Evolutionary conservation across 345 rosid genomes (phyloP).

Genomic region (Melaleuca alternifolia): DNA sequence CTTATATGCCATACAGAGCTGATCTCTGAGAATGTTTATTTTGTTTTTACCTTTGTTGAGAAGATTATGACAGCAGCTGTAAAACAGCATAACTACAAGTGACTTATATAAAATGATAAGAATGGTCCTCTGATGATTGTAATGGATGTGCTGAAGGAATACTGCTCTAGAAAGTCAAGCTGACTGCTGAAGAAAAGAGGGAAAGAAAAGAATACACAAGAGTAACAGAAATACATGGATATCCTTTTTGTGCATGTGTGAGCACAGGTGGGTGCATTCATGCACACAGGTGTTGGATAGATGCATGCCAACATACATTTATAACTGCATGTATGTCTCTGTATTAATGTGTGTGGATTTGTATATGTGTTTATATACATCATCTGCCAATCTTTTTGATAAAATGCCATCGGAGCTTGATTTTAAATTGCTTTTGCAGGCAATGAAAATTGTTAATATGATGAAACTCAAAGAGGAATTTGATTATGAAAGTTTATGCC

Average conservation of each 20-base stretch:
- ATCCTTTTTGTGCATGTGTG: neutral
- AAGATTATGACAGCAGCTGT: neutral
- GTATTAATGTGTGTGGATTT: neutral
- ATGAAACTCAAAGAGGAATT: conserved; percentile 90
- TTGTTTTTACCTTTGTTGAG: neutral
- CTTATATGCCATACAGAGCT: neutral
- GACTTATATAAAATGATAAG: neutral
- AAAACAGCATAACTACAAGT: neutral
- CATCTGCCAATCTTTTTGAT: neutral
- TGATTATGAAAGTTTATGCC: conserved; percentile 85
- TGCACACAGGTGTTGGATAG: neutral
- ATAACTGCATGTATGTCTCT: neutral
- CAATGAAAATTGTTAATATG: conserved; percentile 90
- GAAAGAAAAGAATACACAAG: neutral
- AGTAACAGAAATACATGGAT: neutral
- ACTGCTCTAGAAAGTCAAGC: neutral
- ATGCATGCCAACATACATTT: neutral
- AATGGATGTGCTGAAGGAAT: neutral
- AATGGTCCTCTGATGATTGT: neutral
- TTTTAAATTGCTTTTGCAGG: conserved; percentile 40
- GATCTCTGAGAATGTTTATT: neutral
- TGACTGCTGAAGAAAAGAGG: neutral
- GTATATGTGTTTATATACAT: neutral
- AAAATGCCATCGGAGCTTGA: neutral
- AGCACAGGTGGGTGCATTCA: neutral